Percentiles rank a stretch among this genome's conserved stretches.
Evolutionary conservation across 176 grass and related monocot species (phyloP).

Genomic region (Bolboschoenus planiculmis): DNA sequence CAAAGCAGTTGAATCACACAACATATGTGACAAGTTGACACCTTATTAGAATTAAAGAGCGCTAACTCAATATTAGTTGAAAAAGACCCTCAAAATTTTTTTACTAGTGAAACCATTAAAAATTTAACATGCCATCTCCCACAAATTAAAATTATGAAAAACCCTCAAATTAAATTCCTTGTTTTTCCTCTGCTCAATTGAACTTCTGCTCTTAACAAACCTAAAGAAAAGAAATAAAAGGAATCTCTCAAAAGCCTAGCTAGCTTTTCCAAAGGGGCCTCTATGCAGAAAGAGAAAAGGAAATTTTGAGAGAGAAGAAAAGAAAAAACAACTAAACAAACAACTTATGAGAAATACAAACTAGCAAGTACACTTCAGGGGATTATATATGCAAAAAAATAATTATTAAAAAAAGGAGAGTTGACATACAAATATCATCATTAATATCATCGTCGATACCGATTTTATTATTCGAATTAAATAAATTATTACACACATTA

Average conservation of each 20-base stretch:
- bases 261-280: not conserved
- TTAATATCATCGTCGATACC: too few species aligned
- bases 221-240: not conserved
- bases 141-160: not conserved
- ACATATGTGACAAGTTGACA: not conserved
- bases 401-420: not conserved
- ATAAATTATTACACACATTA: too few species aligned
- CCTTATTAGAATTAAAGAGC: not conserved
- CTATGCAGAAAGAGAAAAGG: not conserved
- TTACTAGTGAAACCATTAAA: not conserved
- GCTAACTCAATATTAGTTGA: not conserved
- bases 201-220: not conserved
- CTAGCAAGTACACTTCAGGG: not conserved
- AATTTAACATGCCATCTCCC: not conserved
- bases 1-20: constrained; percentile 13
- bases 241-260: not conserved
- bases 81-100: not conserved
- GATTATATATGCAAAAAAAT: not conserved
- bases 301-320: not conserved
- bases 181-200: not conserved
- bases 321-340: not conserved
- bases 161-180: too few species aligned
- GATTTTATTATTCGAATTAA: too few species aligned
- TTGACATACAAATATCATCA: not conserved
- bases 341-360: not conserved